A percentile compares a stretch with the other conserved stretches of the same genome.
These are phyloP conservation scores for Sesbania bispinosa DNA, from an alignment of 306 rosid species.

Conservation along the genomic window DNA sequence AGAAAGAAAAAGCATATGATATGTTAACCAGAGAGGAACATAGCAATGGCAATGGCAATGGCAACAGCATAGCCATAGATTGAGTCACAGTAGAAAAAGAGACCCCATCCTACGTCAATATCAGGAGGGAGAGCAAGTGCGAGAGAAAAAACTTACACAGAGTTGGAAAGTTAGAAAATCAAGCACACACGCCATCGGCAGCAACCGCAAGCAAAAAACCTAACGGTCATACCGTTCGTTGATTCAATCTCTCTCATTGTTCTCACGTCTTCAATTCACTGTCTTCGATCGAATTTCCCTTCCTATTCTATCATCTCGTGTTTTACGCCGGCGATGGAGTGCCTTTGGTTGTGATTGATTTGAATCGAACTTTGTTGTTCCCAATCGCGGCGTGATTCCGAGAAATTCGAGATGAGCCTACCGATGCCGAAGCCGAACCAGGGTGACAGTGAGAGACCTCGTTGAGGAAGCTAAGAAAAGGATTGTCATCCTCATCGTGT, in stretches of 20 bases:
- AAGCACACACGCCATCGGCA: constrained; percentile 1
- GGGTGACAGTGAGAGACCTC: constrained; percentile 74
- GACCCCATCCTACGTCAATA: constrained; percentile 15
- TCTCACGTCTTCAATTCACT: background rate
- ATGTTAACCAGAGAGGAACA: background rate
- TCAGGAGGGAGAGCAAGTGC: background rate
- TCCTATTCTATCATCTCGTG: background rate
- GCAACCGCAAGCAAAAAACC: background rate
- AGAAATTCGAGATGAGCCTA: constrained; percentile 16
- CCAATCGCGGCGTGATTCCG: background rate
- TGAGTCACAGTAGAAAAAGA: background rate
- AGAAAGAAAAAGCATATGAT: too few relatives aligned
- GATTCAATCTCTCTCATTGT: background rate
- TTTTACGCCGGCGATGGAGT: background rate
- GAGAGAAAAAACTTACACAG: constrained; percentile 11
- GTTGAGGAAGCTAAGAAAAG: constrained; percentile 95
- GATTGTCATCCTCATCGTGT: constrained; percentile 66
- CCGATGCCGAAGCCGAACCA: constrained; percentile 45
- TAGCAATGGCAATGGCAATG: background rate
- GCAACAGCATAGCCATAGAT: background rate
- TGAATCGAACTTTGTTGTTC: constrained; percentile 2
- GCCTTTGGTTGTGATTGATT: background rate
- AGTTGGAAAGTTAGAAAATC: constrained; percentile 22
- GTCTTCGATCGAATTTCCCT: background rate
- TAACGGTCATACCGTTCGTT: background rate